Percentiles rank a stretch among this genome's conserved stretches.
phyloP scores from a whole-genome alignment of 2,329 filamentous ascomycete genomes.

The Epichloe sibirici region DNA sequence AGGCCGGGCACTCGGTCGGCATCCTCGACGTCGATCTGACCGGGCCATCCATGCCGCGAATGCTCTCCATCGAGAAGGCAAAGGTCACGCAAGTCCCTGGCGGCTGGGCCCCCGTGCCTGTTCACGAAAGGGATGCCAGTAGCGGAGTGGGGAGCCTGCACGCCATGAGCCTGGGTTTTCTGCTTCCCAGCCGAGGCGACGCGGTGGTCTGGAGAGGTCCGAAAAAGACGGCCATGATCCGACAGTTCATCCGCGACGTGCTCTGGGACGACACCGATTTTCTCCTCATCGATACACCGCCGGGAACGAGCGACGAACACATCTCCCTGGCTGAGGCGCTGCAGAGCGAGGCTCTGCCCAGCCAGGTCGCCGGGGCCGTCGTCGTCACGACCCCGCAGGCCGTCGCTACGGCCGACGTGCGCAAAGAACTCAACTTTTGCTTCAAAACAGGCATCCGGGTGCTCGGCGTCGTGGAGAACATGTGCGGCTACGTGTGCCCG shows the following conservation, averaged over 20 bases:
- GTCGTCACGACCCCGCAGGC: slow-evolving; percentile 95
- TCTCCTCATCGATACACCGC: slow-evolving; percentile 88
- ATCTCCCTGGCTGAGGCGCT: slow-evolving; percentile 88
- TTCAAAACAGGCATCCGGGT: slow-evolving; percentile 67
- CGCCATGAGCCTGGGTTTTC: slow-evolving; percentile 89
- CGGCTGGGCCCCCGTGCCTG: slow-evolving; percentile 82
- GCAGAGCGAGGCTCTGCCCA: slow-evolving; percentile 46
- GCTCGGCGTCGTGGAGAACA: slow-evolving; percentile 90
- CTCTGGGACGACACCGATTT: slow-evolving; percentile 83
- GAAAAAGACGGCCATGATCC: slow-evolving; percentile 98
- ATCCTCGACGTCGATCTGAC: slow-evolving; percentile 95
- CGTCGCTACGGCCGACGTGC: slow-evolving; percentile 83
- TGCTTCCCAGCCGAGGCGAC: slow-evolving; percentile 70
- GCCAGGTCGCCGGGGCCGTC: slow-evolving; percentile 74
- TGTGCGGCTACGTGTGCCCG: slow-evolving; percentile 82
- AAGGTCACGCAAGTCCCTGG: slow-evolving; percentile 87
- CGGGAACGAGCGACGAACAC: slow-evolving; percentile 92
- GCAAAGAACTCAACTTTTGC: slow-evolving; percentile 92
- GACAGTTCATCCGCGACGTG: slow-evolving; percentile 88
- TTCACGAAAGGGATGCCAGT: slow-evolving; percentile 50
- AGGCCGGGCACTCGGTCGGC: slow-evolving; percentile 78
- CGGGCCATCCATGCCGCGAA: slow-evolving; percentile 88
- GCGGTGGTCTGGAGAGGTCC: slow-evolving; percentile 96
- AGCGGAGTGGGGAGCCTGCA: slow-evolving; percentile 50
- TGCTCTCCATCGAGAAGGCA: slow-evolving; percentile 77